Conservation (phyloP, 129 eudicot genomes). For the Flaveria trinervia region DNA sequence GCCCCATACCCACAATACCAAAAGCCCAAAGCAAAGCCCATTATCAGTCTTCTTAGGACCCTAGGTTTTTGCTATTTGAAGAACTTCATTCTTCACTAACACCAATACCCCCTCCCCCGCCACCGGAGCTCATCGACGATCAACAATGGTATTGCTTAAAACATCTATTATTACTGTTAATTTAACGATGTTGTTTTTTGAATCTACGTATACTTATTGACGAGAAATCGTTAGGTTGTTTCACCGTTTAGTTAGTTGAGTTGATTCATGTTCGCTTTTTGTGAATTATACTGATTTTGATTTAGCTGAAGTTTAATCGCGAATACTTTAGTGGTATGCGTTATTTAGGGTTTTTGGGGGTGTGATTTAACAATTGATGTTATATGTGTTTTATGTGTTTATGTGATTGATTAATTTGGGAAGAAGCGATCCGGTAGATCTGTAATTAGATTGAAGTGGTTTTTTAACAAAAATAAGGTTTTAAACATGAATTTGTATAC, state of each 20-base stretch:
- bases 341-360: background rate
- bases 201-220: background rate
- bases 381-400: background rate
- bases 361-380: background rate
- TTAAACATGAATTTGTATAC: background rate
- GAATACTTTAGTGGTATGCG: background rate
- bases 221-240: background rate
- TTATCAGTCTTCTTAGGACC: background rate
- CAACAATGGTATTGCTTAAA: slow-evolving; percentile 26
- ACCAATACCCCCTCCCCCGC: slow-evolving; percentile 12
- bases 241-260: background rate
- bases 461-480: background rate
- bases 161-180: background rate
- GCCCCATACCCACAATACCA: background rate
- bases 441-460: too few species aligned
- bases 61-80: slow-evolving; percentile 41
- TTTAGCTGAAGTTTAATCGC: background rate
- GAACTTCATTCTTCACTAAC: background rate
- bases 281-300: background rate
- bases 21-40: slow-evolving; percentile 35
- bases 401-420: background rate
- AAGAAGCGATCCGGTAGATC: too few species aligned
- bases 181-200: background rate
- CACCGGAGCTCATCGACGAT: slow-evolving; percentile 17
- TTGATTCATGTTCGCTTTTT: background rate